phyloP scores from a whole-genome alignment of 148 eudicot species.

The Chenopodium suecicum region DNA sequence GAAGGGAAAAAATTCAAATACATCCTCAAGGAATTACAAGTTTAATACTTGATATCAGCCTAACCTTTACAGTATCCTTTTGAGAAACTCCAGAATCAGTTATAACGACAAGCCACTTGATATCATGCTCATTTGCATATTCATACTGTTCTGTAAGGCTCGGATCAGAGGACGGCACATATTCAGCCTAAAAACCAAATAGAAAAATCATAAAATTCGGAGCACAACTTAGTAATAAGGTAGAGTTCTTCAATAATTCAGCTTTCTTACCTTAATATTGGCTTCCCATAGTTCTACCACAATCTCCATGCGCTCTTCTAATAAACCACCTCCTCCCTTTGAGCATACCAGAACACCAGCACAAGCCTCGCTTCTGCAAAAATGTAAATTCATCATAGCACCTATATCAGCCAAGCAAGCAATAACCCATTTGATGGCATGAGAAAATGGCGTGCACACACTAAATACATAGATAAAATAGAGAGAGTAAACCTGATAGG shows the following conservation, averaged over 20 bases:
- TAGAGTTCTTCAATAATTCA: slow-evolving; percentile 2
- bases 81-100: slow-evolving; percentile 74
- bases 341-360: slow-evolving; percentile 71
- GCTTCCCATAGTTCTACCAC: slow-evolving; percentile 86
- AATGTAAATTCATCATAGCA: not conserved
- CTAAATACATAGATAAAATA: not conserved
- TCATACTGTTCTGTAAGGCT: slow-evolving; percentile 98
- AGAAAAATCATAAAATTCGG: not conserved
- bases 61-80: slow-evolving; percentile 75
- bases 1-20: no score
- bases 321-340: slow-evolving; percentile 90
- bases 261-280: slow-evolving; percentile 53
- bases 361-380: slow-evolving; percentile 51
- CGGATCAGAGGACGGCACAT: slow-evolving; percentile 79
- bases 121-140: slow-evolving; percentile 92
- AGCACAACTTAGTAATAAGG: slow-evolving; percentile 5
- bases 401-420: not conserved
- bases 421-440: not conserved
- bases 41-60: not conserved
- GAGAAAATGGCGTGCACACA: not conserved
- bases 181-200: slow-evolving; percentile 57
- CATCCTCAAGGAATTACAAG: no score
- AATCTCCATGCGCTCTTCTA: slow-evolving; percentile 89
- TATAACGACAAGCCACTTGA: slow-evolving; percentile 82
- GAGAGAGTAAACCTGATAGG: slow-evolving; percentile 48